phyloP scores from a whole-genome alignment of 495 filamentous ascomycete species.

The Daldinia grandis region DNA sequence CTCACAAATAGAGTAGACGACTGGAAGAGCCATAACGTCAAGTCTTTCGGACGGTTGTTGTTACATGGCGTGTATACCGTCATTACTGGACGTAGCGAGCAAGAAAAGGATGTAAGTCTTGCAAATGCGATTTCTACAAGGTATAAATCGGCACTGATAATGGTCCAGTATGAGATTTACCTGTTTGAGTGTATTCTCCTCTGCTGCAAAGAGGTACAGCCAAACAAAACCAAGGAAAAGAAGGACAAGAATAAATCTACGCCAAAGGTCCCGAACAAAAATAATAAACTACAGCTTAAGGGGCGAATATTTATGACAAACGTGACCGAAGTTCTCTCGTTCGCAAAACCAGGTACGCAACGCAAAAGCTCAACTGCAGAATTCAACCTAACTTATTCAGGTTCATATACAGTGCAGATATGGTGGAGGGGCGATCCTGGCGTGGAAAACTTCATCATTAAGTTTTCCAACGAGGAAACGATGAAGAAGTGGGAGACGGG shows the following conservation, averaged over 20 bases:
- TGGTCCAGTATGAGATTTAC: constrained; percentile 89
- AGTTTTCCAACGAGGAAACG: constrained; percentile 85
- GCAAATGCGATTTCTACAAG: constrained; percentile 3
- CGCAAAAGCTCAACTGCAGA: background rate
- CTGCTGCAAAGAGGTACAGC: constrained; percentile 94
- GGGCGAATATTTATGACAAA: constrained; percentile 99
- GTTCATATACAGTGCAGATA: constrained; percentile 93
- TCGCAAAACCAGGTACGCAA: constrained; percentile 79
- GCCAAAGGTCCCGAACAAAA: constrained; percentile 73
- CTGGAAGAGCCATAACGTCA: constrained; percentile 92
- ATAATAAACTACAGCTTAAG: constrained; percentile 88
- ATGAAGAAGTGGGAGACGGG: constrained; percentile 89
- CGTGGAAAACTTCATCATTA: constrained; percentile 95
- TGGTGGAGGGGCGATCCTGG: constrained; percentile 98
- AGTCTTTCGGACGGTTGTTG: constrained; percentile 87
- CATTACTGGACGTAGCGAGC: constrained; percentile 83
- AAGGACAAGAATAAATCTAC: constrained; percentile 64
- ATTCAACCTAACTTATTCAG: constrained; percentile 54
- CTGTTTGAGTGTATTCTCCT: constrained; percentile 95
- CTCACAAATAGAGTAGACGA: constrained; percentile 88
- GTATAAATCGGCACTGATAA: constrained; percentile 34
- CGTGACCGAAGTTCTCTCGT: constrained; percentile 88
- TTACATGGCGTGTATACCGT: constrained; percentile 94
- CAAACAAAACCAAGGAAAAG: constrained; percentile 81
- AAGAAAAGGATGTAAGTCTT: constrained; percentile 80